Evolutionary conservation across 176 grass and related monocot genomes (phyloP), one percentile per base, ranked within the genome.

Genomic region (Hordeum marinum): DNA sequence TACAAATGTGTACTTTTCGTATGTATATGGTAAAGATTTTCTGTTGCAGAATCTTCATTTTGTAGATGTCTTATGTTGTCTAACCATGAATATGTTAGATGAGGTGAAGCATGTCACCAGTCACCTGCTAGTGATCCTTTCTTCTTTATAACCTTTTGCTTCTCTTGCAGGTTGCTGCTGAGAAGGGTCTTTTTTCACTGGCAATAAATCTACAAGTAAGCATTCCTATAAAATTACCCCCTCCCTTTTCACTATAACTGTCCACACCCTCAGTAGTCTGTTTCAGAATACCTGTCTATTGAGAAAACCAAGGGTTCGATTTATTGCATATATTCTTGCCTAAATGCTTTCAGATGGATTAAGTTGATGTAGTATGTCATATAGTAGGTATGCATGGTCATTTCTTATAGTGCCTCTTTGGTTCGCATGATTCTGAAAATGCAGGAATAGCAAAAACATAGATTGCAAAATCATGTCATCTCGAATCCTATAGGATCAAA

Each of bases 191-290:
- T 17, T 98, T 98, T 85, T 90, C 96, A 25, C 72, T 98, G 81
- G 93, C 87, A 61, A 90, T 98, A 85, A 98, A 98, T 92, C 77
- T 98, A 61, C 96, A 98, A 94, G 96, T 98, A 98, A 90, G 90
- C 70, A 61, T 89, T 87, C 27, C 26, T 11, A 36, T 90, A 11
- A 42, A 34, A 67, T 59, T 61, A 4, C 23, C 41, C 23, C 6
- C 12, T 9, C 13, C 70, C 41, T 26, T 29, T 27, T 72, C 23
- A 26, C 11, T 45, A 72, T 72, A 25, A 25, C 69, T 72, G 69
- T 6, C 40, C 68, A 42, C 40, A 72, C 24, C 6, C 24, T 15
- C 23, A 8, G 23, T 27, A 73, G 23, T 25, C 70, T 13, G 70
- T 46, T 73, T 46, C 40, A 72, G 5, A 69, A 72, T 72, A 45